phyloP scores from a whole-genome alignment of 768 basidiomycete species.

The Pulveroboletus sp. region DNA sequence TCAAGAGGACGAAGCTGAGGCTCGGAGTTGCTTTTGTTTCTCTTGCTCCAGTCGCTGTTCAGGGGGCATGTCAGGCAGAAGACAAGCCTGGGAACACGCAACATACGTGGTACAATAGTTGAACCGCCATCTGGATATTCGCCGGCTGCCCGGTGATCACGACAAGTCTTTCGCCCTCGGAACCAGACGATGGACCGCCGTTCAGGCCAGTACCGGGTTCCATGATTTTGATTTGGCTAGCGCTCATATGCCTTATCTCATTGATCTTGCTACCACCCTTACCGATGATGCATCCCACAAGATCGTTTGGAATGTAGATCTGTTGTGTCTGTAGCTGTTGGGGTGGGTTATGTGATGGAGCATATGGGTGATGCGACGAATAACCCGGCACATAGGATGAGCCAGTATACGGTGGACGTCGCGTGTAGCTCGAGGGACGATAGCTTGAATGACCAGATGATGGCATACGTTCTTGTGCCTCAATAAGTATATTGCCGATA shows the following conservation, averaged over 20 bases:
- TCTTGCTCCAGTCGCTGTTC: conserved; percentile 78
- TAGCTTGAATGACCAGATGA: conserved; percentile 53
- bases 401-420: conserved; percentile 43
- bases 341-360: conserved; percentile 52
- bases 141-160: conserved; percentile 94
- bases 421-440: conserved; percentile 59
- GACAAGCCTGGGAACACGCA: conserved; percentile 9
- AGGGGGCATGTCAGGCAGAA: conserved; percentile 5
- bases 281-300: conserved; percentile 96
- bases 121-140: conserved; percentile 96
- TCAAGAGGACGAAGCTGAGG: conserved; percentile 29
- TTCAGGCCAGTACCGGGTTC: conserved; percentile 85
- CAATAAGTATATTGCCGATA: conserved; percentile 95
- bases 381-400: conserved; percentile 74
- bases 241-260: conserved; percentile 93
- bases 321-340: conserved; percentile 91
- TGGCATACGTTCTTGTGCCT: conserved; percentile 83
- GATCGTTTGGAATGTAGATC: conserved; percentile 96
- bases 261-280: conserved; percentile 99
- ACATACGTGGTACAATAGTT: conserved; percentile 78
- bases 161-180: conserved; percentile 87
- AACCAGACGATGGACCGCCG: conserved; percentile 66
- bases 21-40: conserved; percentile 75
- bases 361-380: conserved; percentile 42
- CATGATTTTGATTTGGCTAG: conserved; percentile 97